Base-by-base conservation (phyloP, 2,329 filamentous ascomycete genomes). In the Cladosporium sphaerospermum region DNA sequence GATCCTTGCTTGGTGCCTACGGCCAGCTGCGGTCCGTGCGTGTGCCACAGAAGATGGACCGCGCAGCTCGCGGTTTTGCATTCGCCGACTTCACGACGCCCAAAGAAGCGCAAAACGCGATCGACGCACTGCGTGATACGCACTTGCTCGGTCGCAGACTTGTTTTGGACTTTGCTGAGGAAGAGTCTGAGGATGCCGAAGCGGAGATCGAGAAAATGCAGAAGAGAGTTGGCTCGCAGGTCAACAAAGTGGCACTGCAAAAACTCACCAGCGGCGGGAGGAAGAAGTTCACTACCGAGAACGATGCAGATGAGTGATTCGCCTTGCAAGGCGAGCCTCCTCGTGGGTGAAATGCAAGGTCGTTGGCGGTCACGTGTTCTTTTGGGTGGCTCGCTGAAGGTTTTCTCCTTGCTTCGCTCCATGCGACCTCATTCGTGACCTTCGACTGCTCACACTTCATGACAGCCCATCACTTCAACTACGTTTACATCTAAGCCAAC, bases 121-220 rank as follows among this genome's bases (percentile, higher is more conserved):
- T 97, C 78, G 88, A 90, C 63, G 88, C 93, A 51, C 78, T 99
- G 61, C 85, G 85, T 68, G 89, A 95, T 70, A 97, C 93, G 42
- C 93, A 99, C 80, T 77, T 99, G 65, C 79, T 97, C 53, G 93
- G 93, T 53, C 84, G 93, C 56, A 85, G 86, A 65, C 78, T 99
- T 63, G 89, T 97, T 52, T 78, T 99, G 57, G 89, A 96, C 68
- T 97, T 90, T 73, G 92, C 91, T 37, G 85, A 89, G 64, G 88
- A 86, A 59, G 93, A 97, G 64, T 81, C 88, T 37, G 79, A 93
- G 61, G 91, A 97, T 74, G 85, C 93, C 3, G 93, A 99, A 75
- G 89, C 91, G 72, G 91, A 97, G 74, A 93, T 99, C 67, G 85
- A 88, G 69, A 92, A 89, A 75, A 96, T 99, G 86, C 89, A 95